Base-by-base conservation (phyloP, 495 filamentous ascomycete genomes). In the Cercophora scortea region DNA sequence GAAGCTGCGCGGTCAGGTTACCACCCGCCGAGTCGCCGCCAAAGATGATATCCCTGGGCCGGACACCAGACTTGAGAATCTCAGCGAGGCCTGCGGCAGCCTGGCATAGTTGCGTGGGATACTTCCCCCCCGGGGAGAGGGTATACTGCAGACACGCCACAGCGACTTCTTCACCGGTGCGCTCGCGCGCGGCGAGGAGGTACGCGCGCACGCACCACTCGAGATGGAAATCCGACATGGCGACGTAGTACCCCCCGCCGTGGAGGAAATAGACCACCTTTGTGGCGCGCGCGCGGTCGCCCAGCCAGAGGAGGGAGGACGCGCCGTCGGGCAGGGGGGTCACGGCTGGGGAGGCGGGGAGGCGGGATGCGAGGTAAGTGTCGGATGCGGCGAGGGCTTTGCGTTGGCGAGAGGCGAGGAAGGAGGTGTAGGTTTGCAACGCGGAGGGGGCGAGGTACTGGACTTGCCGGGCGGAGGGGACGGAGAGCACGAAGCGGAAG, bases 181-280 rank as follows among this genome's bases (percentile, higher is more conserved):
- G 40, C 0, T 34, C 47, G 13, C 32, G 39, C 18, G 43, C 49
- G 4, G 65, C 54, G 4, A 52, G 50, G 12, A 70, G 32, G 32
- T 61, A 70, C 0, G 65, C 45, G 11, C 56, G 53, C 15, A 56
- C 32, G 35, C 63, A 66, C 54, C 57, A 63, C 19, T 67, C 58
- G 4, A 70, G 38, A 35, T 68, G 63, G 1, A 61, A 65, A 0
- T 45, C 32, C 10, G 32, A 13, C 32, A 58, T 18, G 13, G 67
- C 63, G 6, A 49, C 44, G 11, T 54, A 42, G 47, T 66, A 70
- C 6, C 63, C 67, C 32, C 67, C 67, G 11, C 67, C 67, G 50
- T 70, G 67, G 44, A 70, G 52, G 47, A 63, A 68, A 43, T 57
- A 54, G n/a, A 70, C 67, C 33, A 68, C 49, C 38, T 68, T 68